Evolutionary conservation across 2,329 filamentous ascomycete species (phyloP).

Genomic region (Aspergillus neotritici): DNA sequence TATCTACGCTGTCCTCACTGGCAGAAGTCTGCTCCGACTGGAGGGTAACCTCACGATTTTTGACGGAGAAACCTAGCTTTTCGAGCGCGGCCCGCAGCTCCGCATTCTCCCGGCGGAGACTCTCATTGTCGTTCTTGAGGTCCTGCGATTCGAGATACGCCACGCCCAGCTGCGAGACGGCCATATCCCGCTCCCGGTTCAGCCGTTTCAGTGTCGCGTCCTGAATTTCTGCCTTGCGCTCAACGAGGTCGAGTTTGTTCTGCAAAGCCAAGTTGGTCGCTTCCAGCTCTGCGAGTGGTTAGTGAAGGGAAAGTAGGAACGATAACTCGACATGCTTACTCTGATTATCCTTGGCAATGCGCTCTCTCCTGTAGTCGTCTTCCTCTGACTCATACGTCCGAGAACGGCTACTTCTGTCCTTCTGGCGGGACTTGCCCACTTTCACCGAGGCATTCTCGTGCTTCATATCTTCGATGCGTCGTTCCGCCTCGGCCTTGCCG

Average conservation of each 20-base stretch:
- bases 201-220: slow-evolving; percentile 52
- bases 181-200: slow-evolving; percentile 52
- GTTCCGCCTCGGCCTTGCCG: slow-evolving; percentile 49
- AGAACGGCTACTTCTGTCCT: slow-evolving; percentile 33
- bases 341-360: slow-evolving; percentile 32
- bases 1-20: slow-evolving; percentile 26
- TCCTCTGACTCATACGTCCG: slow-evolving; percentile 41
- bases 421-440: slow-evolving; percentile 34
- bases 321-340: slow-evolving; percentile 31
- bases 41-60: slow-evolving; percentile 23
- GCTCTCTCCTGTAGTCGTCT: slow-evolving; percentile 34
- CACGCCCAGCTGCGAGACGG: slow-evolving; percentile 52
- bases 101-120: slow-evolving; percentile 32
- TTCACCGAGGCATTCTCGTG: slow-evolving; percentile 49
- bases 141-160: slow-evolving; percentile 51
- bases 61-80: slow-evolving; percentile 19
- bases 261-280: slow-evolving; percentile 50
- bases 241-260: slow-evolving; percentile 50
- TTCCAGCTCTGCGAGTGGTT: slow-evolving; percentile 40
- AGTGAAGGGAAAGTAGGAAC: background rate
- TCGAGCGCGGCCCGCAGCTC: slow-evolving; percentile 34
- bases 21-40: slow-evolving; percentile 23
- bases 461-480: slow-evolving; percentile 47
- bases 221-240: slow-evolving; percentile 50
- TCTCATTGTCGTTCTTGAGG: slow-evolving; percentile 37